phyloP scores from a whole-genome alignment of 768 basidiomycete genomes.

The Auriscalpium vulgare region DNA sequence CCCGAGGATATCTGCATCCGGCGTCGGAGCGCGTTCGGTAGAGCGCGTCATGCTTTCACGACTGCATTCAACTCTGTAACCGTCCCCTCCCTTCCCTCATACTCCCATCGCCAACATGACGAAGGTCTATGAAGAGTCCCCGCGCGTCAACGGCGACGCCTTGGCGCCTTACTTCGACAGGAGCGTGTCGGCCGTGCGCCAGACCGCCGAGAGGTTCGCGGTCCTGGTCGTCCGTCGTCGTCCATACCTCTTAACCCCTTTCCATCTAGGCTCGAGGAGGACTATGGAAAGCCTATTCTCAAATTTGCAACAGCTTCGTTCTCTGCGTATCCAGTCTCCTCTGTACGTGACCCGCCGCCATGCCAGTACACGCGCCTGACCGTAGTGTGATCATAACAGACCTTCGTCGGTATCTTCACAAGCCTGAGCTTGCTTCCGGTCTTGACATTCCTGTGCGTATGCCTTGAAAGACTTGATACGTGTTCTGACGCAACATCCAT shows the following conservation, averaged over 20 bases:
- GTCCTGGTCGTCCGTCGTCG: background rate
- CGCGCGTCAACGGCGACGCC: background rate
- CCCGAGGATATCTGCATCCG: too few relatives aligned
- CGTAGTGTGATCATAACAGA: background rate
- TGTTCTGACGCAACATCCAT: background rate
- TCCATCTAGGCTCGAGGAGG: slow-evolving; percentile 5
- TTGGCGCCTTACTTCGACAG: slow-evolving; percentile 10
- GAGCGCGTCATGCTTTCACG: too few relatives aligned
- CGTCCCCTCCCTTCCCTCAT: too few relatives aligned
- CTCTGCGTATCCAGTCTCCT: slow-evolving; percentile 3
- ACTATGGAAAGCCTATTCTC: slow-evolving; percentile 5
- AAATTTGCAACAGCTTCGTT: background rate
- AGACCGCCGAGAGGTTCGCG: slow-evolving; percentile 2
- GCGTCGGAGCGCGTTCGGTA: too few relatives aligned
- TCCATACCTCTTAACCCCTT: background rate
- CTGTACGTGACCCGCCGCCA: background rate
- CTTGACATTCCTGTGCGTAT: slow-evolving; percentile 12
- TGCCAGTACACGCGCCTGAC: too few relatives aligned
- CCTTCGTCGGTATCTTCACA: slow-evolving; percentile 5
- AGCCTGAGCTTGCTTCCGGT: slow-evolving; percentile 10
- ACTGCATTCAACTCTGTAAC: too few relatives aligned
- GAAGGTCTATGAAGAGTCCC: too few relatives aligned
- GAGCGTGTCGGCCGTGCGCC: slow-evolving; percentile 6
- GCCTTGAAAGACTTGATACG: background rate
- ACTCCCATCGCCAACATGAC: too few relatives aligned